A percentile compares a stretch with the other conserved stretches of the same genome.
Evolutionary conservation across 129 eudicot genomes (phyloP).

Genomic region (Chrysanthemum lavandulifolium): DNA sequence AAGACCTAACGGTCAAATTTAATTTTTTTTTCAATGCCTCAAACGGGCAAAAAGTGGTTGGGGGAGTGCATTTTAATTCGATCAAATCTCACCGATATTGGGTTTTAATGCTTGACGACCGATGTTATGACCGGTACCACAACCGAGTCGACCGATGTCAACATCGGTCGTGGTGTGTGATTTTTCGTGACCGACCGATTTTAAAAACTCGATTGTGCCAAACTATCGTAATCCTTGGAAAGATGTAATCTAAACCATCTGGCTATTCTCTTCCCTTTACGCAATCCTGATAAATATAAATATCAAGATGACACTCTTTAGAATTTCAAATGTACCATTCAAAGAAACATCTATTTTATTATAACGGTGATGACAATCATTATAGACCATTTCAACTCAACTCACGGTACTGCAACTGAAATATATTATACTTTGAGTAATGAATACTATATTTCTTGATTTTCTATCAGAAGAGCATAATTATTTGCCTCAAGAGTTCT

Average conservation of each 20-base stretch:
- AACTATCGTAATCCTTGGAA: constrained; percentile 48
- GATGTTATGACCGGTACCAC: too few relatives aligned
- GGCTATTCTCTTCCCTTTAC: constrained; percentile 66
- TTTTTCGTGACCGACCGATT: too few relatives aligned
- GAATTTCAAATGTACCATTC: not conserved
- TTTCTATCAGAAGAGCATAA: constrained; percentile 1
- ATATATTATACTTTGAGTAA: constrained; percentile 5
- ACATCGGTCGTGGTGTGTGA: too few relatives aligned
- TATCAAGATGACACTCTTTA: constrained; percentile 26
- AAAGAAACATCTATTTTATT: constrained; percentile 7
- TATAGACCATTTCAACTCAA: constrained; percentile 4
- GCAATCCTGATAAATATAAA: constrained; percentile 49
- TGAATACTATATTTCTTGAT: not conserved
- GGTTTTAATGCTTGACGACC: too few relatives aligned
- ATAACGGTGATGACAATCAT: not conserved
- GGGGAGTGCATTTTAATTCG: too few relatives aligned
- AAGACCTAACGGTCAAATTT: too few relatives aligned
- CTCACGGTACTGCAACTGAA: constrained; percentile 5
- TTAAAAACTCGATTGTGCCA: too few relatives aligned
- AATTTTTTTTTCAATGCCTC: too few relatives aligned
- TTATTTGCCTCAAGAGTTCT: not conserved
- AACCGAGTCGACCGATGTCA: too few relatives aligned
- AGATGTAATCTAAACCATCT: constrained; percentile 69
- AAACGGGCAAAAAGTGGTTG: too few relatives aligned
- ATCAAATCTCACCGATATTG: too few relatives aligned